phyloP scores from a whole-genome alignment of 176 grass and related monocot species.

The Poa annua region DNA sequence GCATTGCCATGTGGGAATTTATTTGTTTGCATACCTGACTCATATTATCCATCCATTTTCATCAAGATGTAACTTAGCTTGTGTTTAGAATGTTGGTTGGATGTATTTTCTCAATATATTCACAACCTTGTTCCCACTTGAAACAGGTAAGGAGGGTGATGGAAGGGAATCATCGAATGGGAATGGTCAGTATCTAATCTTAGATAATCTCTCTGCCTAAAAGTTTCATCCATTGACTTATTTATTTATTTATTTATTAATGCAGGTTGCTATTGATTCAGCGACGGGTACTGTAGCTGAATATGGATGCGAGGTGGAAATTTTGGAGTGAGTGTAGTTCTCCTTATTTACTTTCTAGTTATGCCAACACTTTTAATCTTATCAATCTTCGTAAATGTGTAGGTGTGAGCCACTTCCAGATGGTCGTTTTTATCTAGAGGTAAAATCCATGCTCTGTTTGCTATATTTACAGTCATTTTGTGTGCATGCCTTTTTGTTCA shows the following conservation, averaged over 20 bases:
- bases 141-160: conserved; percentile 91
- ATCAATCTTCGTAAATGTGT: conserved; percentile 42
- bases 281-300: conserved; percentile 86
- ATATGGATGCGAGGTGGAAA: conserved; percentile 97
- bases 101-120: conserved; percentile 32
- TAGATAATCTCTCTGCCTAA: conserved; percentile 19
- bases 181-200: conserved; percentile 70
- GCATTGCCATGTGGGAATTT: conserved; percentile 7
- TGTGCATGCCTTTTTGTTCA: conserved; percentile 12
- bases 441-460: conserved; percentile 41
- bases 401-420: conserved; percentile 97
- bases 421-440: conserved; percentile 95
- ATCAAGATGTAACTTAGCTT: conserved; percentile 2
- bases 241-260: conserved; percentile 32
- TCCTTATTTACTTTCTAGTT: conserved; percentile 38
- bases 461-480: conserved; percentile 8
- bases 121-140: conserved; percentile 23
- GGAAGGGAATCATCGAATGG: conserved; percentile 99
- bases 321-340: conserved; percentile 79
- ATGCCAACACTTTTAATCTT: conserved; percentile 34
- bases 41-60: conserved; percentile 19
- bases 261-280: conserved; percentile 89
- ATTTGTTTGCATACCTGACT: conserved; percentile 26
- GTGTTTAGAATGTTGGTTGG: not conserved
- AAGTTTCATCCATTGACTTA: conserved; percentile 28